phyloP scores from a whole-genome alignment of 768 basidiomycete species.

The Lenzites betulinus region DNA sequence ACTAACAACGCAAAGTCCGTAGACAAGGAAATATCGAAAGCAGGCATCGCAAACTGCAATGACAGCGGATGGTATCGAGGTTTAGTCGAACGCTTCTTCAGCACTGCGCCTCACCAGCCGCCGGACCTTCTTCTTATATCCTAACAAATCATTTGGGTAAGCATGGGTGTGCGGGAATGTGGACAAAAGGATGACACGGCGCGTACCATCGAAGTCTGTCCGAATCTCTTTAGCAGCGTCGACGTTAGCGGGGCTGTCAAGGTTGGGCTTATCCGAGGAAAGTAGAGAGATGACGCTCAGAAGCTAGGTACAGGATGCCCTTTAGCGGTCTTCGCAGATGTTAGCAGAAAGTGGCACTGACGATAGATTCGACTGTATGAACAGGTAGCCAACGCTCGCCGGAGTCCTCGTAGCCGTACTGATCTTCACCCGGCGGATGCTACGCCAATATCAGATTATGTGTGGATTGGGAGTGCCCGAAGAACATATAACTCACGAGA shows the following conservation, averaged over 20 bases:
- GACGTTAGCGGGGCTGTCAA: conserved; percentile 94
- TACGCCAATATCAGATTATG: conserved; percentile 34
- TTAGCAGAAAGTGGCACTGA: conserved; percentile 38
- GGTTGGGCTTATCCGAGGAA: conserved; percentile 88
- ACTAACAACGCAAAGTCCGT: conserved; percentile 15
- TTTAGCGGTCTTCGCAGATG: too few species aligned
- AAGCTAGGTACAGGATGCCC: conserved; percentile 52
- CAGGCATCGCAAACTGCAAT: not conserved
- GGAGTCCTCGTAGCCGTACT: conserved; percentile 96
- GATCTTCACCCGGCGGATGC: conserved; percentile 96
- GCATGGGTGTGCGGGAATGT: not conserved
- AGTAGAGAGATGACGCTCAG: conserved; percentile 95
- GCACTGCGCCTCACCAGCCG: conserved; percentile 84
- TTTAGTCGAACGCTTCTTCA: conserved; percentile 80
- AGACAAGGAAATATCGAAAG: not conserved
- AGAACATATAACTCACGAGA: conserved; percentile 53
- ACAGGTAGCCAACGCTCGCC: conserved; percentile 98
- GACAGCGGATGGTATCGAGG: not conserved
- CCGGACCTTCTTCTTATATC: conserved; percentile 95
- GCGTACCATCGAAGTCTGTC: conserved; percentile 59
- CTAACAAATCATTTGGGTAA: conserved; percentile 28
- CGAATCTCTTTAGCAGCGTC: conserved; percentile 92
- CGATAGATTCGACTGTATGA: conserved; percentile 95
- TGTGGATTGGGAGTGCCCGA: too few species aligned
- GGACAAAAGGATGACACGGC: not conserved